These are phyloP conservation scores for Sambucus nigra DNA, from an alignment of 129 eudicot species.

Conservation along the genomic window DNA sequence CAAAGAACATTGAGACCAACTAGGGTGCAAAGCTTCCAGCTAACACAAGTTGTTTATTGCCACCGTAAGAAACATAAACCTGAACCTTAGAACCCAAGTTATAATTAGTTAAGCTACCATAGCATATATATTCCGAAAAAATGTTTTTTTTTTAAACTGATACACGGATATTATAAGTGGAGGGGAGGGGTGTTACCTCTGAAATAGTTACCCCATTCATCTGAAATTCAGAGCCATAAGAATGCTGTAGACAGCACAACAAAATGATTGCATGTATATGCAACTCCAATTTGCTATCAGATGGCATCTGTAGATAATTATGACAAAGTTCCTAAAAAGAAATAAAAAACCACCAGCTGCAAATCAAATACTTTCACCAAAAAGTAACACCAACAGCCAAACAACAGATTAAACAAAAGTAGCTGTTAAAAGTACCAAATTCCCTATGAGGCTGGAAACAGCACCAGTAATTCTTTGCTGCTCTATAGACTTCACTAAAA, in stretches of 20 bases:
- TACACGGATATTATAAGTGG: conserved; percentile 1
- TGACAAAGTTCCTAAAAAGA: conserved; percentile 69
- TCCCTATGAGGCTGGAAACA: conserved; percentile 21
- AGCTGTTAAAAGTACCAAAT: conserved; percentile 37
- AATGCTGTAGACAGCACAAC: conserved; percentile 47
- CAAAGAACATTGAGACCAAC: no score
- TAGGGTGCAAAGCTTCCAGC: no score
- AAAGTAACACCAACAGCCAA: neutral
- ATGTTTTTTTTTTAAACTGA: no score
- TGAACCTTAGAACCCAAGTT: no score
- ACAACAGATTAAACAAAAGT: conserved; percentile 9
- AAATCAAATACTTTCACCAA: conserved; percentile 6
- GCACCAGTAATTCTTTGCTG: conserved; percentile 23
- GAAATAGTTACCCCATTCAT: conserved; percentile 36
- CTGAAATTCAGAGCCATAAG: conserved; percentile 28
- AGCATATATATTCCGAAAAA: neutral
- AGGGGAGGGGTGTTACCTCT: conserved; percentile 31
- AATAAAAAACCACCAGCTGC: conserved; percentile 12
- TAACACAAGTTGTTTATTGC: no score
- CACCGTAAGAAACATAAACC: no score
- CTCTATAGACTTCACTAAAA: conserved; percentile 41
- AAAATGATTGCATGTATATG: conserved; percentile 66
- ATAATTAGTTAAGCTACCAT: no score
- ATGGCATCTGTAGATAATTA: conserved; percentile 43
- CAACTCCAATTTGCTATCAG: conserved; percentile 57